Base-by-base conservation (phyloP, 108 stramenopile species). In the Pseudonitzschia pungens region DNA sequence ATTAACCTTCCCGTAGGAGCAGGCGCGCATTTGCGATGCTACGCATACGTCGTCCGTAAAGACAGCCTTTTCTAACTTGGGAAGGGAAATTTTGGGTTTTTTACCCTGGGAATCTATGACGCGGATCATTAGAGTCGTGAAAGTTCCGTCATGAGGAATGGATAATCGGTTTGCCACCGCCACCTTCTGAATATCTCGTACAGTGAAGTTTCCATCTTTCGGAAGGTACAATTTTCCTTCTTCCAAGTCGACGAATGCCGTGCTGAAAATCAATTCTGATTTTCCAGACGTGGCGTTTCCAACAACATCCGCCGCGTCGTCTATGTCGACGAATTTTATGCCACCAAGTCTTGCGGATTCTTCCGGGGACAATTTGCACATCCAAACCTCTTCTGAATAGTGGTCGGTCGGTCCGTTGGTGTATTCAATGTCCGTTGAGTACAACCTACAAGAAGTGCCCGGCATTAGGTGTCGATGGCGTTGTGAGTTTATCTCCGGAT, bases 1-100 rank as follows among this genome's bases (percentile, higher is more conserved):
- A 12, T 53, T 62, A 28, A 81, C 45, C 27, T 85, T 53, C 7
- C 69, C 76, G 58, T 85, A 55, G 4, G 79, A 81, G 74, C 87
- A 88, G 1, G 77, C 74, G 0, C 26, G 20, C 42, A 62, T 81
- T 63, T 81, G 80, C 8, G 77, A 60, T n/a, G 29, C 56, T 28
- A 88, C 72, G 68, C 80, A 83, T 32, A 68, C 48, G 2, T 32
- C 15, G 55, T 85, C 84, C 1, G 48, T 11, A 15, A 63, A 63
- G 31, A 63, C n/a, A 1, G 22, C 2, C 7, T 33, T 41, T 63
- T 33, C 12, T 20, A 63, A 4, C 32, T 63, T 7, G 3, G 7
- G 7, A 10, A n/a, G 4, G 50, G 50, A 36, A 2, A 6, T 6
- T 6, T 36, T 36, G 36, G 36, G 6, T 3, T 3, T n/a, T 1